Conservation (phyloP, 352 stramenopile species). For the Pythium brassicae region DNA sequence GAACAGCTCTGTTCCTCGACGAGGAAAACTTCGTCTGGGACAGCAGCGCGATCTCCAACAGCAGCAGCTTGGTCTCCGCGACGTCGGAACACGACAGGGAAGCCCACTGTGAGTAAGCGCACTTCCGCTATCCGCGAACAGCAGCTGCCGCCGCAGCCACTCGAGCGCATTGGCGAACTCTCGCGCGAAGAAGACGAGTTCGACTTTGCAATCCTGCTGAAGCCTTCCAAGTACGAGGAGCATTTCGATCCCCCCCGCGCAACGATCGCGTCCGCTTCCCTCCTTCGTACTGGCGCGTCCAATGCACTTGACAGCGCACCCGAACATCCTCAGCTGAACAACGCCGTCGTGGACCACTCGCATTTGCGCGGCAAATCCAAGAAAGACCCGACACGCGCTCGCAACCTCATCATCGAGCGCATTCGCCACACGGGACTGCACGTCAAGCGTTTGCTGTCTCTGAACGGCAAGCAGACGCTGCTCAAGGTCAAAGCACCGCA, state of each 20-base stretch:
- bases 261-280: not conserved
- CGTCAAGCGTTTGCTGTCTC: slow-evolving; percentile 66
- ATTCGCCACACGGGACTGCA: slow-evolving; percentile 58
- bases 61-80: not conserved
- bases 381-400: slow-evolving; percentile 17
- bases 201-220: slow-evolving; percentile 83
- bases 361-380: slow-evolving; percentile 3
- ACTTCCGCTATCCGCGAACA: not conserved
- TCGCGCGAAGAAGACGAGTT: slow-evolving; percentile 72
- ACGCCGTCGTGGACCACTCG: not conserved
- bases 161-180: slow-evolving; percentile 51
- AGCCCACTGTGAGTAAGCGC: not conserved
- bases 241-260: slow-evolving; percentile 26
- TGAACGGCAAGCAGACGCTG: slow-evolving; percentile 72
- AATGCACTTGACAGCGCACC: not conserved
- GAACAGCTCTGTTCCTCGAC: not conserved
- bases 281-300: not conserved
- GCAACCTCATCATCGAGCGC: slow-evolving; percentile 41
- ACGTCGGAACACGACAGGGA: not conserved
- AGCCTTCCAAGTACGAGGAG: slow-evolving; percentile 66
- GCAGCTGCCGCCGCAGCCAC: not conserved
- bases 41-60: not conserved
- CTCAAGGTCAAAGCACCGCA: slow-evolving; percentile 74
- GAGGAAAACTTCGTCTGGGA: not conserved
- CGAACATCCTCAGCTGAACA: not conserved